These are phyloP conservation scores for Pseudocohnilembus persalinus DNA, from an alignment of 169 alveolate species.

Conservation along the genomic window DNA sequence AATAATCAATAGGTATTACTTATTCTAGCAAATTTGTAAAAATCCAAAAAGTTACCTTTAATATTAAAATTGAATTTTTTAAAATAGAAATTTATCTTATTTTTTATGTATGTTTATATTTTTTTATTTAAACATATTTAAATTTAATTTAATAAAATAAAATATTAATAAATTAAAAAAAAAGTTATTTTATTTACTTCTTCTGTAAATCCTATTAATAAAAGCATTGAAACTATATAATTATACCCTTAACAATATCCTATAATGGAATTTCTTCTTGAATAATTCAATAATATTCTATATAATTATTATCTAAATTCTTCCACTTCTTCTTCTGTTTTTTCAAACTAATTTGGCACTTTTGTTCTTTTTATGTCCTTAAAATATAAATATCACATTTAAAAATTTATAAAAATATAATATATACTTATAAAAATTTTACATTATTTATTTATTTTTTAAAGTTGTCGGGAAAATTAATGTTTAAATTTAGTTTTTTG, in stretches of 20 bases:
- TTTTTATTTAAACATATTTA: no score
- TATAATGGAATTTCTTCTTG: slow-evolving; percentile 17
- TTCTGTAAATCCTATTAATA: neutral
- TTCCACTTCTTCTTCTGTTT: no score
- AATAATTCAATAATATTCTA: slow-evolving; percentile 9
- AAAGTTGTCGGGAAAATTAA: neutral
- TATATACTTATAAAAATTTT: neutral
- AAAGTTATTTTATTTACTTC: neutral
- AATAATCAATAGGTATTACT: slow-evolving; percentile 22
- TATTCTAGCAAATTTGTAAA: slow-evolving; percentile 6
- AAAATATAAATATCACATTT: no score
- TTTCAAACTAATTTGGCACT: no score
- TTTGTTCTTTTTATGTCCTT: no score
- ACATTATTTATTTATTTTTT: neutral
- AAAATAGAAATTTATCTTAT: no score
- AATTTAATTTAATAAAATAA: neutral
- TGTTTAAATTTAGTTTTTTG: no score
- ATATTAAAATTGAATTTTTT: no score
- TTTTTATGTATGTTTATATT: no score
- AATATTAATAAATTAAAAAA: neutral
- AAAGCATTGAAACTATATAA: slow-evolving; percentile 3
- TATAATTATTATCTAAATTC: neutral
- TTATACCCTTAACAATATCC: slow-evolving; percentile 27
- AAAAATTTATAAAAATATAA: no score
- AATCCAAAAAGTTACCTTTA: slow-evolving; percentile 21